Evolutionary conservation across 1,139 yeast genomes (phyloP).

Genomic region (Pichia sp.): DNA sequence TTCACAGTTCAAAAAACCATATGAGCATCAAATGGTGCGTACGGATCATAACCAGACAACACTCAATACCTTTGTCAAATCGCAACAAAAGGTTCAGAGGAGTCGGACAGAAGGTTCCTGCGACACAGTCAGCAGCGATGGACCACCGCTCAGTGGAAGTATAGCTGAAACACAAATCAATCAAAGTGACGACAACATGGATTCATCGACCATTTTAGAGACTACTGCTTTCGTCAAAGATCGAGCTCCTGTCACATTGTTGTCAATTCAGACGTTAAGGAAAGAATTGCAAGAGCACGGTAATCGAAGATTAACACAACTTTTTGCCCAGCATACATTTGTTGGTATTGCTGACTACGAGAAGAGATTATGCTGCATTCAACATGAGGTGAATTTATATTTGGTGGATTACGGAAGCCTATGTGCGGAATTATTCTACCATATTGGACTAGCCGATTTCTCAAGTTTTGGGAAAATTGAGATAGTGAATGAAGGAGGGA

Average conservation of each 20-base stretch:
- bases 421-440: constrained; percentile 68
- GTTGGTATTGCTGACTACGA: constrained; percentile 77
- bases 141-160: no score
- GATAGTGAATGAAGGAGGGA: constrained; percentile 31
- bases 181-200: neutral
- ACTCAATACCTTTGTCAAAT: constrained; percentile 14
- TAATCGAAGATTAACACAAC: constrained; percentile 51
- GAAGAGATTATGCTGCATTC: constrained; percentile 71
- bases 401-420: constrained; percentile 76
- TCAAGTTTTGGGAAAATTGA: constrained; percentile 69
- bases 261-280: constrained; percentile 52
- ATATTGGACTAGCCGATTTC: constrained; percentile 69
- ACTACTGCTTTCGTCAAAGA: constrained; percentile 11
- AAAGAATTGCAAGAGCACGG: constrained; percentile 40
- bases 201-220: constrained; percentile 18
- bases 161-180: neutral
- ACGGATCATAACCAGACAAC: constrained; percentile 67
- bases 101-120: neutral
- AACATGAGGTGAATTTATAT: constrained; percentile 69
- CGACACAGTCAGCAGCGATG: no score
- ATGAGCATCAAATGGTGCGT: constrained; percentile 63
- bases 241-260: constrained; percentile 37
- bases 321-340: constrained; percentile 64
- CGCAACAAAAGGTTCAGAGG: neutral
- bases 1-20: constrained; percentile 28